Conservation (phyloP, 257 asterid species). For the Paraleonurus japonicus region DNA sequence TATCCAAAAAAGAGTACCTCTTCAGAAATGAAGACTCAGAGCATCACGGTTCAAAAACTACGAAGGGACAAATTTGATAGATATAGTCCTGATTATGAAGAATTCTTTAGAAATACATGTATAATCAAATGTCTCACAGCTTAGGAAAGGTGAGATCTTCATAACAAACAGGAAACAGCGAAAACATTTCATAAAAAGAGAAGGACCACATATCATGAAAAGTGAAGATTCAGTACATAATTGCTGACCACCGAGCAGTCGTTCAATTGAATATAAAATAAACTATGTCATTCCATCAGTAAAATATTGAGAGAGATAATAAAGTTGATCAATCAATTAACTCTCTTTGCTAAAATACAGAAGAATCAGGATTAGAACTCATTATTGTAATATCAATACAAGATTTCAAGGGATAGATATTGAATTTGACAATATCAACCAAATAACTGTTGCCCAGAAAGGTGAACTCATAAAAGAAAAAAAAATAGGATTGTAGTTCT, state of each 20-base stretch:
- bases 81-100: neutral
- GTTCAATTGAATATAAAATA: neutral
- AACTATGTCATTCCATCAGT: neutral
- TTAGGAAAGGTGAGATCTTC: conserved; percentile 1
- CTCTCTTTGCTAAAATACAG: neutral
- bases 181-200: neutral
- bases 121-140: neutral
- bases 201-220: conserved; percentile 1
- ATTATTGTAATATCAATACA: neutral
- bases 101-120: conserved; percentile 9
- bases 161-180: neutral
- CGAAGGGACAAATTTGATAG: neutral
- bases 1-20: neutral
- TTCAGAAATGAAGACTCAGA: neutral
- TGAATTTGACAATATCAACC: neutral
- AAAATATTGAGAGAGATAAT: neutral
- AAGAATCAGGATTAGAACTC: neutral
- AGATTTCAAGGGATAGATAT: neutral
- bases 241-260: neutral
- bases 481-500: neutral
- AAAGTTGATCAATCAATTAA: neutral
- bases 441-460: neutral
- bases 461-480: neutral
- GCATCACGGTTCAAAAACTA: too few relatives aligned
- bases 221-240: neutral